Base-by-base conservation (phyloP, 352 stramenopile species). In the Phytophthora quininea region DNA sequence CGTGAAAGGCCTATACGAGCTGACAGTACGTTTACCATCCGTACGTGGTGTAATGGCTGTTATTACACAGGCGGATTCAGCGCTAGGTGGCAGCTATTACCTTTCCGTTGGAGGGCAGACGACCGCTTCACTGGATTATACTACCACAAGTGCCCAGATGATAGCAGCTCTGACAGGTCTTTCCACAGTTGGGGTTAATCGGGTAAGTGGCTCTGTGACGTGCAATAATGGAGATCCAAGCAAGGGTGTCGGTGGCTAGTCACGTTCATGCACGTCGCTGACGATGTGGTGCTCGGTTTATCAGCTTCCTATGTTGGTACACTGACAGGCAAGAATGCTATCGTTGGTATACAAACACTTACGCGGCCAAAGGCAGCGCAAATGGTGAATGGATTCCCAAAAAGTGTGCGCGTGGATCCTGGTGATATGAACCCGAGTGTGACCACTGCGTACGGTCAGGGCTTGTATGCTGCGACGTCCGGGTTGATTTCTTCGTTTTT, bases 1-100 rank as follows among this genome's bases (percentile, higher is more conserved):
- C 24, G 89, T 98, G 19, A 93, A 96, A 58, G 96, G 96, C 4
- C 76, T 73, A 31, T 99, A 99, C 72, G 56, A 80, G 19, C 69
- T 99, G 15, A 88, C 84, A 42, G 90, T 98, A 2, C 79, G 76
- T 42, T 61, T 96, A 3, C 89, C 91, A n/a, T 69, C 71, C 0
- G 67, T 97, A 5, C 45, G 80, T 45, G 89, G 93, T 56, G 85
- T 98, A 5, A 82, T 96, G 37, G 69, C 73, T 27, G 73, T 98
- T 29, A 80, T 64, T 4, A 89, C 80, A 3, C 47, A 49, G 5
- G 65, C 76, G 0, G 74, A 87, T 51, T 84, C 79, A 15, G 64
- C 75, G 10, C 61, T 97, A 2, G 78, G 87, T 10, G 89, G 92
- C 3, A 70, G 69, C 0, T 96, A 95, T 54, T 78, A 69, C 3